Percentiles rank a stretch among this genome's conserved stretches.
These are phyloP conservation scores for Trypethelium eluteriae DNA, from an alignment of 495 filamentous ascomycete genomes.

Conservation along the genomic window DNA sequence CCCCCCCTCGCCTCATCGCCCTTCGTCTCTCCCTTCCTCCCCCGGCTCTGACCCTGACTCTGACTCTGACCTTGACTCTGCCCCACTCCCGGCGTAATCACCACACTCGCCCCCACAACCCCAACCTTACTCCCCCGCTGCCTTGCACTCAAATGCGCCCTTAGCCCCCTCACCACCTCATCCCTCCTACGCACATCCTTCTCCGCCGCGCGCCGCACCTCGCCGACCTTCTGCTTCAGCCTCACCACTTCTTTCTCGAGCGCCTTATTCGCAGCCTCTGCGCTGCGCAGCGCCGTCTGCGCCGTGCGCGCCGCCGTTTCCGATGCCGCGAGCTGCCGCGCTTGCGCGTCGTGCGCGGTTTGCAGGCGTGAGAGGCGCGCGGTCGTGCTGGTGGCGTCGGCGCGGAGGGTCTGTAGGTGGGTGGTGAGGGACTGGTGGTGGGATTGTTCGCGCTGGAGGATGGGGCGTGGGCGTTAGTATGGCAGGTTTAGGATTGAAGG, in stretches of 20 bases:
- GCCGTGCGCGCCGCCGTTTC: conserved; percentile 66
- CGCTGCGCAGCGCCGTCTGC: conserved; percentile 57
- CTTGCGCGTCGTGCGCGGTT: conserved; percentile 61
- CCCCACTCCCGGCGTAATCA: conserved; percentile 43
- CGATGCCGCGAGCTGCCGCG: conserved; percentile 64
- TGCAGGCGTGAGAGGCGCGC: conserved; percentile 47
- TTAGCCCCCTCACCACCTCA: conserved; percentile 76
- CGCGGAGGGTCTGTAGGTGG: conserved; percentile 68
- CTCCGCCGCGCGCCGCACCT: conserved; percentile 34
- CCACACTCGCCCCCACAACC: conserved; percentile 47
- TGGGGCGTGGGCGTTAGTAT: conserved; percentile 8
- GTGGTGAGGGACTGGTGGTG: conserved; percentile 72
- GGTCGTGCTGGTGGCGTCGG: conserved; percentile 40
- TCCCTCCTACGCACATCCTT: conserved; percentile 91
- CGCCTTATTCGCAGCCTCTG: conserved; percentile 48
- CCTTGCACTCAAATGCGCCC: conserved; percentile 62
- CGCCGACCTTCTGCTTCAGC: conserved; percentile 56
- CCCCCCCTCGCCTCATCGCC: conserved; percentile 33
- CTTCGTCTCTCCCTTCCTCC: not conserved
- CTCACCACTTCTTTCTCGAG: conserved; percentile 71
- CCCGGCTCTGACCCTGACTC: conserved; percentile 12
- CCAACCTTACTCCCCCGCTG: conserved; percentile 40
- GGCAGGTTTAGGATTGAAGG: not conserved
- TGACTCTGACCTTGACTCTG: conserved; percentile 29
- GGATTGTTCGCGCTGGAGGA: conserved; percentile 70